A percentile compares a stretch with the other conserved stretches of the same genome.
phyloP scores from a whole-genome alignment of 139 green algal species.

The Trebouxia sp. region DNA sequence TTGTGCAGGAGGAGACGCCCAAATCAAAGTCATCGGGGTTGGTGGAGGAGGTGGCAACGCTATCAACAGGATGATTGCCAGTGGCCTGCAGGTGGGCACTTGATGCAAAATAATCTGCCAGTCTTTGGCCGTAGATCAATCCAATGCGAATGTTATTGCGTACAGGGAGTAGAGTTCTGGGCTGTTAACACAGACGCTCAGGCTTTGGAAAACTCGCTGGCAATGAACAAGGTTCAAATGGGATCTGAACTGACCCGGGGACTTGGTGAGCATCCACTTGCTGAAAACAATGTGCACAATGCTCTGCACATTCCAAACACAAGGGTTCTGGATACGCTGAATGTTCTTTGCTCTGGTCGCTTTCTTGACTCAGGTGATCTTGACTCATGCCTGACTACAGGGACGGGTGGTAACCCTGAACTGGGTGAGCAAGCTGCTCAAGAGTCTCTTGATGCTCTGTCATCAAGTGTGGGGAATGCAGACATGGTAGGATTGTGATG shows the following conservation, averaged over 20 bases:
- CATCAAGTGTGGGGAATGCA: constrained; percentile 55
- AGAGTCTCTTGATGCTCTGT: constrained; percentile 84
- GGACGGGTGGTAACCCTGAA: constrained; percentile 88
- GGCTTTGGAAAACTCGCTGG: constrained; percentile 83
- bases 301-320: too few relatives aligned
- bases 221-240: constrained; percentile 92
- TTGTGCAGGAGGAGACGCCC: constrained; percentile 59
- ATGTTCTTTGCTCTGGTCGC: neutral
- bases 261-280: constrained; percentile 59
- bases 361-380: neutral
- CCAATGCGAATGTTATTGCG: too few relatives aligned
- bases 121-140: neutral
- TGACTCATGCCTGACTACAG: constrained; percentile 16
- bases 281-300: too few relatives aligned
- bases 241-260: constrained; percentile 88
- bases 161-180: constrained; percentile 92
- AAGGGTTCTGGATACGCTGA: too few relatives aligned
- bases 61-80: constrained; percentile 96
- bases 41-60: constrained; percentile 95
- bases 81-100: constrained; percentile 72
- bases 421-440: constrained; percentile 88
- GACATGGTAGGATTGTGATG: constrained; percentile 60
- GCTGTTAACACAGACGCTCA: constrained; percentile 96
- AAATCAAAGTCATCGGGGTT: constrained; percentile 93
- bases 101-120: neutral